Base-by-base conservation (phyloP, 2,329 filamentous ascomycete genomes). In the Xylaria hypoxylon region DNA sequence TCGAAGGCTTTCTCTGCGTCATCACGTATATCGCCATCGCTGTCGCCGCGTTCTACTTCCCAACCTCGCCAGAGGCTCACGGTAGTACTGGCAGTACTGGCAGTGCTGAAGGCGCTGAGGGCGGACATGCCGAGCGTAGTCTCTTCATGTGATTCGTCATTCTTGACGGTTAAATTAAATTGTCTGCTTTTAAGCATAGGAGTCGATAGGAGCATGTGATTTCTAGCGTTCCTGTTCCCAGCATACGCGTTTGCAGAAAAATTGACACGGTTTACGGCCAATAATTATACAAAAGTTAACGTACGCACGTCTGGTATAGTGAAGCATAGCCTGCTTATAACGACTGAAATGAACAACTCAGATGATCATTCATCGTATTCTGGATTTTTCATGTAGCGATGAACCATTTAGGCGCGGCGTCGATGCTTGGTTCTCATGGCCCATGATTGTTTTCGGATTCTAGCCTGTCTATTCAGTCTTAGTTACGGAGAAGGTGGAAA, bases 1-100 rank as follows among this genome's bases (percentile, higher is more conserved):
- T 97, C 4, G 94, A 97, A 78, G 94, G 94, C 2, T 86, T 89
- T 26, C 85, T 97, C 19, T 92, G 93, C 70, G 87, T 97, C 19
- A 85, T 92, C 51, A 82, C 89, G 5, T 90, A 89, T 72, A 74
- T 89, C 50, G 85, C 85, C 33, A 87, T 90, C 70, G 87, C 87
- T 11, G 85, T 87, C 1, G 86, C 86, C 1, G 86, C 86, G 1
- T 86, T 80, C 68, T 87, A 85, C 73, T 88, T 85, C 69, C 87
- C 86, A 2, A 83, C 86, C 64, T 87, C 89, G 89, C 1, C 88
- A 2, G 35, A 48, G n/a, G 33, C 4, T 2, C 22, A 19, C 2
- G 17, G 28, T 0, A n/a, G n/a, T n/a, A n/a, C n/a, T n/a, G n/a
- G n/a, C n/a, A n/a, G n/a, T n/a, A n/a, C n/a, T n/a, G n/a, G n/a